Base-by-base conservation (phyloP, 2,329 filamentous ascomycete genomes). In the Aspergillus caelatus region DNA sequence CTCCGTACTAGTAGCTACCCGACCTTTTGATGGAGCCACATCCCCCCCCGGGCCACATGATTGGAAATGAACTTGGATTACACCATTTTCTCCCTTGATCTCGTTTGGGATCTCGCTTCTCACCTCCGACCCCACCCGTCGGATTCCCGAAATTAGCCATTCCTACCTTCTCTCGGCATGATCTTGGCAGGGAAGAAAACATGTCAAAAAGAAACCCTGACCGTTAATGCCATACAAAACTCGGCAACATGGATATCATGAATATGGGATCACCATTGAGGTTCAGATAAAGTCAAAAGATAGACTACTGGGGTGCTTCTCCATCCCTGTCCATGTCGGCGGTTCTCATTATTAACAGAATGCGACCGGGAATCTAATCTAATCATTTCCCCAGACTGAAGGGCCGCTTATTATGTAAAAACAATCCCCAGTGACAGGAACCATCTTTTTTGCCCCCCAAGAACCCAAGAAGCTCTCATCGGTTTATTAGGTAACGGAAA, bases 341-440 rank as follows among this genome's bases (percentile, higher is more conserved):
- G 45, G 45, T 50, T 50, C 46, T 50, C 46, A 28, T 50, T 30
- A 50, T n/a, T 19, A 30, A 50, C 46, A 50, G 46, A 50, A 50
- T 46, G n/a, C n/a, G n/a, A 30, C 12, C 26, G 14, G 14, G 23
- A 23, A 48, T 48, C 45, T 48, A 48, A 50, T 50, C 46, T 50
- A 50, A 50, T 30, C 46, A 50, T 50, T 50, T 50, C 46, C 46
- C 46, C 46, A 50, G 46, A 50, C 26, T 19, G 21, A 36, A 36
- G 34, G 14, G 14, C 34, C 34, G 34, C 34, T 36, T 16, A 36
- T 36, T 48, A 48, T 23, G 45, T 48, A 48, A 48, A 23, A 48
- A 28, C 23, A 48, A 48, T 16, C 12, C 45, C 45, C 23, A 3
- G 6, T 4, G 19, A 19, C 39, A 41, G 39, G 39, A 41, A 41